Percentiles rank a stretch among this genome's conserved stretches.
Evolutionary conservation across 148 eudicot species (phyloP).

Genomic region (Rhododendron ferrugineum): DNA sequence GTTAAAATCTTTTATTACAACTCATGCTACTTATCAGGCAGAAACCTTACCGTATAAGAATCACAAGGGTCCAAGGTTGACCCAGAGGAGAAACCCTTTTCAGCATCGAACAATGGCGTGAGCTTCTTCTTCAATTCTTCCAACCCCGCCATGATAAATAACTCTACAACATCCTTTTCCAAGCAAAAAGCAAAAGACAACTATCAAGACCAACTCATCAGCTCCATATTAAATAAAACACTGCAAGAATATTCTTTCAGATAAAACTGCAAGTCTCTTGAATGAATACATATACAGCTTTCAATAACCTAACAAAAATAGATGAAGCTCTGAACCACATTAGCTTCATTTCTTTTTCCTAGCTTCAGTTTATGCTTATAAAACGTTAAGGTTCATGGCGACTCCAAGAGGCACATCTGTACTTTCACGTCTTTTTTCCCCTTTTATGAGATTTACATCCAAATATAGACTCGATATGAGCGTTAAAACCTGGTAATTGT

Average conservation of each 20-base stretch:
- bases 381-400: neutral
- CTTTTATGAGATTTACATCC: neutral
- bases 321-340: neutral
- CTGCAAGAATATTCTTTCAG: neutral
- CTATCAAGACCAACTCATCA: neutral
- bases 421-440: neutral
- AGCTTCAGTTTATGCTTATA: neutral
- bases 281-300: neutral
- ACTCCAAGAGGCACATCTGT: neutral
- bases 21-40: neutral
- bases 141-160: slow-evolving; percentile 56
- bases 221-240: neutral
- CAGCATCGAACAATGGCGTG: slow-evolving; percentile 89
- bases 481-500: neutral
- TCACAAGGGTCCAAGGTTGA: slow-evolving; percentile 53
- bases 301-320: neutral
- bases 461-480: neutral
- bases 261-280: neutral
- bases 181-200: neutral
- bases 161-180: slow-evolving; percentile 12
- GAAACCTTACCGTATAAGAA: slow-evolving; percentile 54
- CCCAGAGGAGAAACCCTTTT: slow-evolving; percentile 68
- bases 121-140: slow-evolving; percentile 91
- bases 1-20: neutral
- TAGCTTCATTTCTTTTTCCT: neutral